Evolutionary conservation across 768 basidiomycete species (phyloP).

Genomic region (Tulasnella sp.): DNA sequence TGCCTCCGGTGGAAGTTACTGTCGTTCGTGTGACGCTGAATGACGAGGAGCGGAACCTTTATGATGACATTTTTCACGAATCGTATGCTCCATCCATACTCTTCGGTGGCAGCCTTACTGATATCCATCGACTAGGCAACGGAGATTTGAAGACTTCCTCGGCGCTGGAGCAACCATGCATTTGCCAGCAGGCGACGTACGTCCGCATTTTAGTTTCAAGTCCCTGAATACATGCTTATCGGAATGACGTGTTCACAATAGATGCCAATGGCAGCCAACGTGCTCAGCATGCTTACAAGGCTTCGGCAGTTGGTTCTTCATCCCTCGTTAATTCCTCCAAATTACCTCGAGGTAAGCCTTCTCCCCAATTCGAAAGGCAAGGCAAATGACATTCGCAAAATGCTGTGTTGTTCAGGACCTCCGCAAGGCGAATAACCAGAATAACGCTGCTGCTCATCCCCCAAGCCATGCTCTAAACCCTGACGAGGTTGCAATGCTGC

Average conservation of each 20-base stretch:
- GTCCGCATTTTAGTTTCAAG: not conserved
- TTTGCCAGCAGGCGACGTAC: not conserved
- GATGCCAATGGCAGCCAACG: slow-evolving; percentile 55
- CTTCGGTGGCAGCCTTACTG: not conserved
- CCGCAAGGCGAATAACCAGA: slow-evolving; percentile 17
- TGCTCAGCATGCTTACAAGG: slow-evolving; percentile 79
- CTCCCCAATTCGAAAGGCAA: not conserved
- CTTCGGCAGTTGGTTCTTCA: slow-evolving; percentile 79
- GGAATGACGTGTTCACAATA: slow-evolving; percentile 36
- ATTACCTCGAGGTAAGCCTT: slow-evolving; percentile 58
- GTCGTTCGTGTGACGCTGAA: slow-evolving; percentile 63
- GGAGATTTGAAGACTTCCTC: slow-evolving; percentile 58
- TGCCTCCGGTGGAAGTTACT: slow-evolving; percentile 81
- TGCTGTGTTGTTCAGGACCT: slow-evolving; percentile 3
- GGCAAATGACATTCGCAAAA: not conserved
- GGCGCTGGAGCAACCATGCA: not conserved
- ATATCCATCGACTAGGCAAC: slow-evolving; percentile 36
- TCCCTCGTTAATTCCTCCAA: slow-evolving; percentile 65
- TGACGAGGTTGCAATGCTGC: slow-evolving; percentile 55
- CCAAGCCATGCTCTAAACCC: slow-evolving; percentile 45
- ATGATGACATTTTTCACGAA: slow-evolving; percentile 52
- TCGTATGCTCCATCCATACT: not conserved
- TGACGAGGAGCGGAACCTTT: slow-evolving; percentile 60
- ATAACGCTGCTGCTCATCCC: not conserved
- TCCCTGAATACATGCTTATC: not conserved